phyloP scores from a whole-genome alignment of 176 grass and related monocot genomes.

The Oryza longistaminata region DNA sequence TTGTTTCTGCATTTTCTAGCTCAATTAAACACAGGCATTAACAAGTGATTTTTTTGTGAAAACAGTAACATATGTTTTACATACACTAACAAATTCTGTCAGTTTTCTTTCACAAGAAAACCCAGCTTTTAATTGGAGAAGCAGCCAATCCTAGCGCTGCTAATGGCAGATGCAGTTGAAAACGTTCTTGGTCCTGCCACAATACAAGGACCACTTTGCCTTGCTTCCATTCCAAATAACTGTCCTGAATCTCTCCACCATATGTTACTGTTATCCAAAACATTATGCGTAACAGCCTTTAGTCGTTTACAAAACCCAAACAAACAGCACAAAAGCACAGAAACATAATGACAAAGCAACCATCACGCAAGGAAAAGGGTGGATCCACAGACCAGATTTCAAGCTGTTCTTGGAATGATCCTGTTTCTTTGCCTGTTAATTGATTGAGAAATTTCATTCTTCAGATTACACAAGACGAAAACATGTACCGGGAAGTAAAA shows the following conservation, averaged over 20 bases:
- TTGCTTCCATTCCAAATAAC: slow-evolving; percentile 27
- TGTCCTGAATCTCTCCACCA: background rate
- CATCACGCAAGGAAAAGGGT: background rate
- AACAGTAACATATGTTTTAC: background rate
- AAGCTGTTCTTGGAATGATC: background rate
- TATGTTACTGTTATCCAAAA: background rate
- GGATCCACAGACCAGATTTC: background rate
- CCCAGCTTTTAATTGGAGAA: slow-evolving; percentile 4
- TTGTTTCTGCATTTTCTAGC: background rate
- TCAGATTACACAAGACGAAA: slow-evolving; percentile 33
- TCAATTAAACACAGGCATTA: background rate
- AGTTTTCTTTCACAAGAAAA: background rate
- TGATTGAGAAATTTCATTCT: background rate
- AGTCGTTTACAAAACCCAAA: slow-evolving; percentile 23
- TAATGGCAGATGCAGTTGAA: slow-evolving; percentile 36
- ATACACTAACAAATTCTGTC: background rate
- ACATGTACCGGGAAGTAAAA: slow-evolving; percentile 19
- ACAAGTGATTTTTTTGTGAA: background rate
- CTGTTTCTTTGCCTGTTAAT: background rate
- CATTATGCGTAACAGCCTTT: background rate
- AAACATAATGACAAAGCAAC: background rate
- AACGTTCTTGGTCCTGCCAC: slow-evolving; percentile 19
- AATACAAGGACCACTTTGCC: slow-evolving; percentile 31
- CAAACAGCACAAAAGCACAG: slow-evolving; percentile 1
- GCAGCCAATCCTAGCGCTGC: slow-evolving; percentile 36